Evolutionary conservation across 2,329 filamentous ascomycete genomes (phyloP).

Genomic region (Salinomyces thailandicus): DNA sequence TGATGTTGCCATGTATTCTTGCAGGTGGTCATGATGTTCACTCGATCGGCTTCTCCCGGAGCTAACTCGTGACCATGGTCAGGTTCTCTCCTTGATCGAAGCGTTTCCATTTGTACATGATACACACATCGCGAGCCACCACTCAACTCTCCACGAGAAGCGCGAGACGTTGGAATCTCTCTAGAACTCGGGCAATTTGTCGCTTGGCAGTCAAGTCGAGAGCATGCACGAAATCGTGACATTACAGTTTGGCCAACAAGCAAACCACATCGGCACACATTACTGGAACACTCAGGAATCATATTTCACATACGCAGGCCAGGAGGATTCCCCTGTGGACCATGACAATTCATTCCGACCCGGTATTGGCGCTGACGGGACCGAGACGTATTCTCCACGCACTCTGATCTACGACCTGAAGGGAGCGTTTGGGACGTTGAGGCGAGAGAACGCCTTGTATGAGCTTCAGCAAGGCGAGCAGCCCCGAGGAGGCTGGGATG

Average conservation of each 20-base stretch:
- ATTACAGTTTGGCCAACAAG: slow-evolving; percentile 82
- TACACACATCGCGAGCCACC: no score
- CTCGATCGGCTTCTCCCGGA: no score
- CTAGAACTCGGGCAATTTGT: no score
- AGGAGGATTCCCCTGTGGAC: slow-evolving; percentile 58
- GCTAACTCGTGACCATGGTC: no score
- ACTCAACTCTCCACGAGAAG: no score
- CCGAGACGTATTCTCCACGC: slow-evolving; percentile 84
- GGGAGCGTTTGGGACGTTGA: slow-evolving; percentile 78
- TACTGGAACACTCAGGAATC: slow-evolving; percentile 99
- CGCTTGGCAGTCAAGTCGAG: no score
- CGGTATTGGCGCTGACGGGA: slow-evolving; percentile 69
- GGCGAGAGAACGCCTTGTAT: slow-evolving; percentile 82
- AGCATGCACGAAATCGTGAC: slow-evolving; percentile 91
- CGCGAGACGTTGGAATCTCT: no score
- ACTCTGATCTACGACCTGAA: slow-evolving; percentile 93
- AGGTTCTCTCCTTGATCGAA: no score
- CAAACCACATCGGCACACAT: slow-evolving; percentile 88
- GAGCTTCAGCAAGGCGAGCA: slow-evolving; percentile 43
- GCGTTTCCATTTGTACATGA: no score
- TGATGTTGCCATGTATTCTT: no score
- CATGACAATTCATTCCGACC: slow-evolving; percentile 84
- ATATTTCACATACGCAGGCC: slow-evolving; percentile 80
- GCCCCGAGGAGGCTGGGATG: slow-evolving; percentile 44
- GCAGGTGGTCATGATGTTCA: no score